Evolutionary conservation across 73 alveolate species (phyloP).

Genomic region (Uronychia binucleata): DNA sequence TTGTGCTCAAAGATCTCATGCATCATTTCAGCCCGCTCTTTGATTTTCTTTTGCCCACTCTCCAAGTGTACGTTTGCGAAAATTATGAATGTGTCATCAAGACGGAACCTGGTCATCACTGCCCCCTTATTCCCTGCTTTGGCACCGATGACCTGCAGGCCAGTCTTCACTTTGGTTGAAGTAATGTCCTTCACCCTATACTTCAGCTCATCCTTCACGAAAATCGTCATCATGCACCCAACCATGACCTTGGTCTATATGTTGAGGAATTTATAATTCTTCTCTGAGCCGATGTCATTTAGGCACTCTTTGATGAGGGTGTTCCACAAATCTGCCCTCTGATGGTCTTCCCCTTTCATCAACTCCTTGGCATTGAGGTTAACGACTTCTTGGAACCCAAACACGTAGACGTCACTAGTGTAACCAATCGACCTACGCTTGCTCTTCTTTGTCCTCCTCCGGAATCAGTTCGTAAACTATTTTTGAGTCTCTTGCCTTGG

Average conservation of each 20-base stretch:
- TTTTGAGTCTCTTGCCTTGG: conserved; percentile 20
- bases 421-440: conserved; percentile 7
- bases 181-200: conserved; percentile 36
- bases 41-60: conserved; percentile 81
- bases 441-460: conserved; percentile 33
- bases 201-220: conserved; percentile 50
- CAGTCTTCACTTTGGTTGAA: conserved; percentile 62
- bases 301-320: conserved; percentile 30
- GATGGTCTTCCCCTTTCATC: conserved; percentile 38
- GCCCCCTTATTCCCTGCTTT: conserved; percentile 70
- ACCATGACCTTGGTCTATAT: conserved; percentile 51
- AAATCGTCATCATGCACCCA: conserved; percentile 62
- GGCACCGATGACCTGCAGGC: conserved; percentile 51
- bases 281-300: conserved; percentile 14
- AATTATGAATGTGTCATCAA: conserved; percentile 69
- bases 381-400: conserved; percentile 88
- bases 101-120: conserved; percentile 64
- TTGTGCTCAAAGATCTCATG: conserved; percentile 81
- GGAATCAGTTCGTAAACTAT: not conserved
- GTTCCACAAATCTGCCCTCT: conserved; percentile 32
- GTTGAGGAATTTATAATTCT: conserved; percentile 13
- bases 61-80: conserved; percentile 87
- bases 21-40: conserved; percentile 78
- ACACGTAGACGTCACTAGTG: conserved; percentile 62
- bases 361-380: conserved; percentile 72